A percentile compares a stretch with the other conserved stretches of the same genome.
These are phyloP conservation scores for Boletellus ananiceps DNA, from an alignment of 768 basidiomycete species.

Conservation along the genomic window DNA sequence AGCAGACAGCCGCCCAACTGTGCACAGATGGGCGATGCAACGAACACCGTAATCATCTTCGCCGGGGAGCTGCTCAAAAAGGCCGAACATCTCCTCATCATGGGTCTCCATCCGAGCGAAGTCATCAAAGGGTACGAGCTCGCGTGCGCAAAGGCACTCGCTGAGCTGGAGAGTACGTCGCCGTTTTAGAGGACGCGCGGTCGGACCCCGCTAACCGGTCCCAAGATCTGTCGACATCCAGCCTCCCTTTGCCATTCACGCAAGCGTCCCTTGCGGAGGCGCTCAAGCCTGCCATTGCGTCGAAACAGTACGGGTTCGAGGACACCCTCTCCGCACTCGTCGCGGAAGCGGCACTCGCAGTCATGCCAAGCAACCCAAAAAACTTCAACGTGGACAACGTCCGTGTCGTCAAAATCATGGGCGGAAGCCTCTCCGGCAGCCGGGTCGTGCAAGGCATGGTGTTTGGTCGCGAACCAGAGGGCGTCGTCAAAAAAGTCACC, in stretches of 20 bases:
- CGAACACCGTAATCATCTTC: slow-evolving; percentile 92
- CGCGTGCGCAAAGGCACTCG: slow-evolving; percentile 74
- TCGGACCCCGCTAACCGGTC: slow-evolving; percentile 12
- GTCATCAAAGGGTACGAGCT: slow-evolving; percentile 94
- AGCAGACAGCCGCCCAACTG: not conserved
- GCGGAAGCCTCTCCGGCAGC: slow-evolving; percentile 80
- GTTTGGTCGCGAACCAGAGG: slow-evolving; percentile 93
- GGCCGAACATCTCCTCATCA: slow-evolving; percentile 85
- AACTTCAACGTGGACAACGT: slow-evolving; percentile 99
- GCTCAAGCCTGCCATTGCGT: slow-evolving; percentile 87
- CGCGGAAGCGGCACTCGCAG: slow-evolving; percentile 85
- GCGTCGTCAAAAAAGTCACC: slow-evolving; percentile 73
- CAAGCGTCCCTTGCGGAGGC: slow-evolving; percentile 66
- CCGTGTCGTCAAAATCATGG: slow-evolving; percentile 98
- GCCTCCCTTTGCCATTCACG: slow-evolving; percentile 68
- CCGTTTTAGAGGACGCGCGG: slow-evolving; percentile 28
- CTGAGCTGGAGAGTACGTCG: slow-evolving; percentile 85
- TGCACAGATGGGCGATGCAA: slow-evolving; percentile 90
- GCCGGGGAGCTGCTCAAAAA: slow-evolving; percentile 94
- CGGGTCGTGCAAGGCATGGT: slow-evolving; percentile 97
- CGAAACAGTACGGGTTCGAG: slow-evolving; percentile 96
- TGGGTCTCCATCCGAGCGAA: slow-evolving; percentile 97
- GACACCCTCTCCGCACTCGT: slow-evolving; percentile 77
- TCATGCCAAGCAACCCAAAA: slow-evolving; percentile 85
- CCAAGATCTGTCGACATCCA: slow-evolving; percentile 64